phyloP scores from a whole-genome alignment of 2,329 filamentous ascomycete species.

The Fusarium sp. region DNA sequence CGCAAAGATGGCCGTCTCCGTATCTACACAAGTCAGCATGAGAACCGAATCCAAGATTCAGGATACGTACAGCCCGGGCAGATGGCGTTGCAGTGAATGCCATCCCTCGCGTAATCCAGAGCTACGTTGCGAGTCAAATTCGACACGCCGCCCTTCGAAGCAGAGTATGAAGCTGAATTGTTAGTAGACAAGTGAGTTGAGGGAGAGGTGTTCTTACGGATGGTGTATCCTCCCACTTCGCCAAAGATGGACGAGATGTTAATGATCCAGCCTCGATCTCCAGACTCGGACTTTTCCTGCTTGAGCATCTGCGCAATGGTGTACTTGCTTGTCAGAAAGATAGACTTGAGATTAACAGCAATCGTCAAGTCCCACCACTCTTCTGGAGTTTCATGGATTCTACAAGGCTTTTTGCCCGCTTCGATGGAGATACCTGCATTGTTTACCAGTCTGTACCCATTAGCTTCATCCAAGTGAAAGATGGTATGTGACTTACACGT shows the following conservation, averaged over 20 bases:
- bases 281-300: slow-evolving; percentile 56
- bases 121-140: slow-evolving; percentile 64
- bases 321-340: slow-evolving; percentile 61
- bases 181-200: not conserved
- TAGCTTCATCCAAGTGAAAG: slow-evolving; percentile 32
- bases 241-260: slow-evolving; percentile 62
- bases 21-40: slow-evolving; percentile 27
- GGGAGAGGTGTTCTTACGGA: slow-evolving; percentile 26
- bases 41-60: fast-evolving
- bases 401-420: slow-evolving; percentile 50
- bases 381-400: slow-evolving; percentile 62
- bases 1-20: slow-evolving; percentile 47
- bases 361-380: slow-evolving; percentile 60
- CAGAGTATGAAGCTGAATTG: slow-evolving; percentile 55
- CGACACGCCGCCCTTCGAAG: slow-evolving; percentile 64
- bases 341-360: slow-evolving; percentile 55
- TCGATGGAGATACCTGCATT: slow-evolving; percentile 60
- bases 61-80: slow-evolving; percentile 61
- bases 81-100: slow-evolving; percentile 67
- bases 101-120: slow-evolving; percentile 61
- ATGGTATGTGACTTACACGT: slow-evolving; percentile 40
- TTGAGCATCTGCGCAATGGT: slow-evolving; percentile 63
- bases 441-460: slow-evolving; percentile 52
- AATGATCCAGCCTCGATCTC: slow-evolving; percentile 64
- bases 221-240: slow-evolving; percentile 50